Conservation (phyloP, 1,139 yeast species). For the Komagataea norvegica region DNA sequence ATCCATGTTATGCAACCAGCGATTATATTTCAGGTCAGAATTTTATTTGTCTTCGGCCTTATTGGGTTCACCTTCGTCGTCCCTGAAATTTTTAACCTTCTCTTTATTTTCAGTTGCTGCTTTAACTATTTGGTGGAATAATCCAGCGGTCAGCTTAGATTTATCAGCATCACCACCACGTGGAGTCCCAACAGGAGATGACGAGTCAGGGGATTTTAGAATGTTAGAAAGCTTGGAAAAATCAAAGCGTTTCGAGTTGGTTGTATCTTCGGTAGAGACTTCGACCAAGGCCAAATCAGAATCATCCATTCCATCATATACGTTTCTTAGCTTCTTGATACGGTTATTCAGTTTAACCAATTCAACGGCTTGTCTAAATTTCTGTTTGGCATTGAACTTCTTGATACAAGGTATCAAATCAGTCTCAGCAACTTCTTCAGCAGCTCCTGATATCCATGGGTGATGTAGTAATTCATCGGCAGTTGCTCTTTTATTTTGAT, state of each 20-base stretch:
- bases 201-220: constrained; percentile 7
- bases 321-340: constrained; percentile 57
- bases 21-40: too few species aligned
- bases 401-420: constrained; percentile 70
- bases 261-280: neutral
- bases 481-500: constrained; percentile 65
- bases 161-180: constrained; percentile 5
- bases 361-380: constrained; percentile 82
- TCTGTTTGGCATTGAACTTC: constrained; percentile 78
- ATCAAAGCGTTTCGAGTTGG: constrained; percentile 13
- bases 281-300: constrained; percentile 22
- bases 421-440: constrained; percentile 43
- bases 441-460: constrained; percentile 60
- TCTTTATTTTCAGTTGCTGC: constrained; percentile 70
- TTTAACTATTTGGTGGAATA: constrained; percentile 70
- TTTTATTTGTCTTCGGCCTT: neutral
- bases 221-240: constrained; percentile 15
- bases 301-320: constrained; percentile 25
- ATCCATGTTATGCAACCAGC: too few species aligned
- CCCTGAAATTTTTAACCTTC: constrained; percentile 41
- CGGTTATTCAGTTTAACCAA: constrained; percentile 72
- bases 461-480: constrained; percentile 59
- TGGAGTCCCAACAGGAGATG: constrained; percentile 5
- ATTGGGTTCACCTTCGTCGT: constrained; percentile 14
- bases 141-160: constrained; percentile 37